Percentiles rank a stretch among this genome's conserved stretches.
Evolutionary conservation across 768 basidiomycete species (phyloP).

Genomic region (Amanita rimosa): DNA sequence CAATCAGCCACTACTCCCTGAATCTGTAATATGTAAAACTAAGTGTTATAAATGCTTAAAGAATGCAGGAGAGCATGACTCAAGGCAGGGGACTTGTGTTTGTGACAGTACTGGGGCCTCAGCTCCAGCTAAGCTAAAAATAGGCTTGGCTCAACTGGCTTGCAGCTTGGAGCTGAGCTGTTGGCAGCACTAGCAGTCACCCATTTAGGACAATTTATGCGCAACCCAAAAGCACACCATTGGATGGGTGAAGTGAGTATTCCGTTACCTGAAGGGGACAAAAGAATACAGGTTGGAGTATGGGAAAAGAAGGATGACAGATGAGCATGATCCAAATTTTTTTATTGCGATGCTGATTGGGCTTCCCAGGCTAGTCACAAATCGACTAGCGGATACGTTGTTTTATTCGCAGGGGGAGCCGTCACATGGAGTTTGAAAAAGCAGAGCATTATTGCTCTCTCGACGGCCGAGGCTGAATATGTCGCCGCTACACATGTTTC

Average conservation of each 20-base stretch:
- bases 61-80: too few species aligned
- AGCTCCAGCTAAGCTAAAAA: too few species aligned
- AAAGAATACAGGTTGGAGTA: constrained; percentile 11
- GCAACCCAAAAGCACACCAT: constrained; percentile 21
- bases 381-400: constrained; percentile 10
- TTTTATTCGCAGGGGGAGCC: constrained; percentile 6
- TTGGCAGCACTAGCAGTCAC: too few species aligned
- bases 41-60: too few species aligned
- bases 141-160: too few species aligned
- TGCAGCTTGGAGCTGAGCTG: too few species aligned
- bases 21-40: too few species aligned
- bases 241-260: constrained; percentile 27
- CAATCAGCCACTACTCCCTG: too few species aligned
- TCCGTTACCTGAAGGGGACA: constrained; percentile 25
- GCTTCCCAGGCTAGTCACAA: constrained; percentile 7
- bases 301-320: constrained; percentile 1
- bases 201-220: constrained; percentile 19
- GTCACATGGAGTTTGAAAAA: constrained; percentile 20
- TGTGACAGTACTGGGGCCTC: too few species aligned
- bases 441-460: constrained; percentile 21
- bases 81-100: too few species aligned
- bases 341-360: constrained; percentile 10
- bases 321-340: neutral
- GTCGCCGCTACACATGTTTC: constrained; percentile 22
- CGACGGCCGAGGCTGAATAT: constrained; percentile 19